Conservation (phyloP, 2,329 filamentous ascomycete genomes). For the Tolypocladium ophioglossoides region DNA sequence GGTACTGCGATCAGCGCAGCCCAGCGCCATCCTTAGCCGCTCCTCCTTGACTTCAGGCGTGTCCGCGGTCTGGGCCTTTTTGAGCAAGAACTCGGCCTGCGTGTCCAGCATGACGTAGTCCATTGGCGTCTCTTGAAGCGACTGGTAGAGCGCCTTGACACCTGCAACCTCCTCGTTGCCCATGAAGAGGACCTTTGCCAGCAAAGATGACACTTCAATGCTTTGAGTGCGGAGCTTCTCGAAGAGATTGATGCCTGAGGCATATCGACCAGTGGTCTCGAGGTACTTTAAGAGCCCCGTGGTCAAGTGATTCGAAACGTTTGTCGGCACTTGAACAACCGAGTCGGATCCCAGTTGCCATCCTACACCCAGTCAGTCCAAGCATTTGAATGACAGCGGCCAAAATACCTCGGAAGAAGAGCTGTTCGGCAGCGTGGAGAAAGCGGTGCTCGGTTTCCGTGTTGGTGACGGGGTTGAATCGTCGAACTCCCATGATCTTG, state of each 20-base stretch:
- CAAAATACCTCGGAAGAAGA: conserved; percentile 77
- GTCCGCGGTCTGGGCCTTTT: conserved; percentile 57
- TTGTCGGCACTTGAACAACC: conserved; percentile 92
- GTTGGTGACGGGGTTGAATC: conserved; percentile 95
- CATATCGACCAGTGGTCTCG: conserved; percentile 84
- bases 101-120: conserved; percentile 94
- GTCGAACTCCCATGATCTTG: conserved; percentile 91
- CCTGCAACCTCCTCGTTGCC: conserved; percentile 97
- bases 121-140: conserved; percentile 87
- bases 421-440: conserved; percentile 80
- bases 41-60: conserved; percentile 47
- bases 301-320: conserved; percentile 91
- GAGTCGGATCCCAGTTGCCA: conserved; percentile 96
- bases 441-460: conserved; percentile 98
- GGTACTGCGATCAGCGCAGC: conserved; percentile 88
- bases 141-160: conserved; percentile 76
- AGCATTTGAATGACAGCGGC: background rate
- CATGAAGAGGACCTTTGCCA: conserved; percentile 85
- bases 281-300: conserved; percentile 93
- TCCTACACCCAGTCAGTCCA: conserved; percentile 37
- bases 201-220: conserved; percentile 83
- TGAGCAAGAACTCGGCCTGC: conserved; percentile 83
- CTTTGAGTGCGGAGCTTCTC: conserved; percentile 89
- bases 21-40: conserved; percentile 74
- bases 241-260: conserved; percentile 94